A percentile compares a stretch with the other conserved stretches of the same genome.
These are phyloP conservation scores for Passiflora organensis DNA, from an alignment of 345 rosid species.

Conservation along the genomic window DNA sequence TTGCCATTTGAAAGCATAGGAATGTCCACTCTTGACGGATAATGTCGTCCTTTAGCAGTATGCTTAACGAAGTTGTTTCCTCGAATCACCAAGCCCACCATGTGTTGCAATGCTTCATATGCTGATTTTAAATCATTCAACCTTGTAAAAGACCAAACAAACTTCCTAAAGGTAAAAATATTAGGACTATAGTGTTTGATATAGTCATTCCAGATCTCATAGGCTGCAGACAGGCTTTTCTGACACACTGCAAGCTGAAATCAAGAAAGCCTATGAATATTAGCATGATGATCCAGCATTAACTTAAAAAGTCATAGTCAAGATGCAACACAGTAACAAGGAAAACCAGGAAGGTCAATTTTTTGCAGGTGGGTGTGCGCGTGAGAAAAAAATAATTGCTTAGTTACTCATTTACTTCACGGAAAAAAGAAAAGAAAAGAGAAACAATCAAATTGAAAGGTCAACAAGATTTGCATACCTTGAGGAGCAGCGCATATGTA, in stretches of 20 bases:
- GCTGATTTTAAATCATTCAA: constrained; percentile 71
- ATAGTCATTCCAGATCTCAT: constrained; percentile 63
- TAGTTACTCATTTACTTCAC: not conserved
- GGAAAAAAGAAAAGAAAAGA: not conserved
- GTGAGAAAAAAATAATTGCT: not conserved
- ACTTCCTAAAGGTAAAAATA: constrained; percentile 40
- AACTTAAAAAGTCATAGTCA: not conserved
- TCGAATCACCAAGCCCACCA: constrained; percentile 48
- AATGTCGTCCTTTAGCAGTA: constrained; percentile 23
- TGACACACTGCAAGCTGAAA: constrained; percentile 80
- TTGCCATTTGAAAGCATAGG: constrained; percentile 54
- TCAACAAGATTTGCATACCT: constrained; percentile 40
- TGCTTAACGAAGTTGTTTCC: constrained; percentile 26
- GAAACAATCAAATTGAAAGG: constrained; percentile 3
- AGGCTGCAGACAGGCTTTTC: constrained; percentile 49
- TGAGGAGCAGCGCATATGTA: constrained; percentile 68
- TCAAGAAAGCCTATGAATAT: constrained; percentile 7
- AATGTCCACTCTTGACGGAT: constrained; percentile 55
- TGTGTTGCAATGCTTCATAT: constrained; percentile 55
- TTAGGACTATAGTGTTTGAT: constrained; percentile 49
- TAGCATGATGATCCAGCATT: constrained; percentile 16
- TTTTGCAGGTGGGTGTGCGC: not conserved
- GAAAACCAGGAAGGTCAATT: not conserved
- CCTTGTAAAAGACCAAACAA: constrained; percentile 58
- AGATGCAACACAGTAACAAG: not conserved